These are phyloP conservation scores for Trapa incisa DNA, from an alignment of 345 rosid genomes.

Conservation along the genomic window DNA sequence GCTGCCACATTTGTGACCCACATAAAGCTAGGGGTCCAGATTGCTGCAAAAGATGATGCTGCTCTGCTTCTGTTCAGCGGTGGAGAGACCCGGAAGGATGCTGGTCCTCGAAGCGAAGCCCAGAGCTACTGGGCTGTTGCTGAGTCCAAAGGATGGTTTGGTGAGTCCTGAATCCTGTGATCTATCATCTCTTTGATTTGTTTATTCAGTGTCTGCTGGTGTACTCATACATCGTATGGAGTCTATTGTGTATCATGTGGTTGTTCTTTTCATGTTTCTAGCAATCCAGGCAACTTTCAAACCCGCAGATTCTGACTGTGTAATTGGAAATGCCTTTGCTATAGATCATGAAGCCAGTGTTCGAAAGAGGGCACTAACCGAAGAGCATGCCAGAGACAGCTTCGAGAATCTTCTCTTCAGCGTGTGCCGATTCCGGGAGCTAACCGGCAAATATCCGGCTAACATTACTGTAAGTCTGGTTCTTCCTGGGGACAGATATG, in stretches of 20 bases:
- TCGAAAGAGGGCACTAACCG: constrained; percentile 63
- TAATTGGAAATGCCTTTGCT: too few species aligned
- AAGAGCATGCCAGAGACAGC: constrained; percentile 97
- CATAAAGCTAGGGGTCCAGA: constrained; percentile 66
- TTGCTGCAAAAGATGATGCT: constrained; percentile 42
- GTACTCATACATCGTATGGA: neutral
- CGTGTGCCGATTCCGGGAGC: constrained; percentile 84
- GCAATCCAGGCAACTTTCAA: too few species aligned
- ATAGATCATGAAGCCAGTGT: too few species aligned
- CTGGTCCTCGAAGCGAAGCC: constrained; percentile 95
- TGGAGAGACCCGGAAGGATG: constrained; percentile 90
- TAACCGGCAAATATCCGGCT: constrained; percentile 72
- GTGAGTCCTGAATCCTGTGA: constrained; percentile 32
- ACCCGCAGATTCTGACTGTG: too few species aligned
- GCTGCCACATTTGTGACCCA: constrained; percentile 79
- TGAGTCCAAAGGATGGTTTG: constrained; percentile 91
- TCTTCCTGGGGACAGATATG: too few species aligned
- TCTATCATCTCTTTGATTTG: too few species aligned
- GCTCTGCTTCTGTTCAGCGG: constrained; percentile 94
- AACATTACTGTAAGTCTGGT: constrained; percentile 22
- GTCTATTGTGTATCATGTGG: neutral
- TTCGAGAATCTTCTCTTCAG: constrained; percentile 91
- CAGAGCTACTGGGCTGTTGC: constrained; percentile 99
- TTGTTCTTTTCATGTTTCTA: too few species aligned
- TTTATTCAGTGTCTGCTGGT: neutral